These are phyloP conservation scores for Drechslera avenae DNA, from an alignment of 2,329 filamentous ascomycete genomes.

Conservation along the genomic window DNA sequence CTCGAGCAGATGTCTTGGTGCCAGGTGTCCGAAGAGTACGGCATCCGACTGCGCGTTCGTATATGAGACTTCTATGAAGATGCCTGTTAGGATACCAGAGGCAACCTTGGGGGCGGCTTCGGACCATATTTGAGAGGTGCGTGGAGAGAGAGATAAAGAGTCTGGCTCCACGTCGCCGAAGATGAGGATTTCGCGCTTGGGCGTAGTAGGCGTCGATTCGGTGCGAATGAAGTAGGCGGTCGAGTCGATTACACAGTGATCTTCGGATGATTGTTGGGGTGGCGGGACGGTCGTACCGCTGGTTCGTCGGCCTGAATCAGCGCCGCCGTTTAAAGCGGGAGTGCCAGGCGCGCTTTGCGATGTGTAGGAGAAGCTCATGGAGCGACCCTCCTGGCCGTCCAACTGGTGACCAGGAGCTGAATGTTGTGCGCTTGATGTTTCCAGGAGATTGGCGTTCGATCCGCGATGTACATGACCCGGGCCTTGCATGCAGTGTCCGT, in stretches of 20 bases:
- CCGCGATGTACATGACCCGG: slow-evolving; percentile 50
- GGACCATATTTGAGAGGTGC: slow-evolving; percentile 83
- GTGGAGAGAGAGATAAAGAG: slow-evolving; percentile 77
- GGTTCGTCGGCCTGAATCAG: slow-evolving; percentile 26
- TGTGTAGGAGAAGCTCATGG: slow-evolving; percentile 43
- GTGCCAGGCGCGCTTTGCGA: slow-evolving; percentile 46
- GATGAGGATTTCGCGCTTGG: slow-evolving; percentile 74
- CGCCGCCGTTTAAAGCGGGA: slow-evolving; percentile 29
- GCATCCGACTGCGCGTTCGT: slow-evolving; percentile 78
- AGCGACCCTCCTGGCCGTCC: slow-evolving; percentile 37
- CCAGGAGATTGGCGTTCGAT: slow-evolving; percentile 50
- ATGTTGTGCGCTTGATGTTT: slow-evolving; percentile 38
- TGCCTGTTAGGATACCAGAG: slow-evolving; percentile 71
- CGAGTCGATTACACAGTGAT: slow-evolving; percentile 76
- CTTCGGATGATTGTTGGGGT: slow-evolving; percentile 22
- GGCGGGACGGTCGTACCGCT: slow-evolving; percentile 23
- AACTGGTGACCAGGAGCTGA: slow-evolving; percentile 22
- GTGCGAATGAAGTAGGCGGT: slow-evolving; percentile 94
- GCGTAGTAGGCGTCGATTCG: slow-evolving; percentile 49
- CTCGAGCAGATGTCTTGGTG: slow-evolving; percentile 78
- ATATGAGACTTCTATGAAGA: slow-evolving; percentile 97
- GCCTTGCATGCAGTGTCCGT: slow-evolving; percentile 83
- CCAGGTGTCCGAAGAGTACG: slow-evolving; percentile 85
- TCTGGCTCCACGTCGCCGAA: slow-evolving; percentile 97
- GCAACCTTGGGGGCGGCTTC: slow-evolving; percentile 87